These are phyloP conservation scores for Laguncularia racemosa DNA, from an alignment of 345 rosid genomes.

Conservation along the genomic window DNA sequence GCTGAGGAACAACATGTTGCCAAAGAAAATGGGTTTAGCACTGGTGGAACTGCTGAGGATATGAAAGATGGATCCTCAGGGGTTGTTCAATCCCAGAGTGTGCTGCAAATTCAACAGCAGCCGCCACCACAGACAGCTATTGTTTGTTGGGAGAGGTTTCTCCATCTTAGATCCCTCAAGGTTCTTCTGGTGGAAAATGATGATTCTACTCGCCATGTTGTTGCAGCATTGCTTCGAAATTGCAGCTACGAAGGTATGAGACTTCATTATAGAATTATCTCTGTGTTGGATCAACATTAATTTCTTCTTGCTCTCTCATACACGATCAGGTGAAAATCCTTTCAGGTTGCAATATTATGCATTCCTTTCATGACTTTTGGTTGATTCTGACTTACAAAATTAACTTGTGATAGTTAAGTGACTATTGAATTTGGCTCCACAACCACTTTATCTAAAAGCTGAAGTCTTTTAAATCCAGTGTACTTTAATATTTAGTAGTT, in stretches of 20 bases:
- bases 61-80: conserved; percentile 20
- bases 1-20: conserved; percentile 32
- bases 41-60: conserved; percentile 18
- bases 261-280: too few relatives aligned
- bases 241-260: conserved; percentile 71
- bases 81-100: conserved; percentile 18
- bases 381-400: too few relatives aligned
- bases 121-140: conserved; percentile 34
- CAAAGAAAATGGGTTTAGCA: conserved; percentile 40
- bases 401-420: too few relatives aligned
- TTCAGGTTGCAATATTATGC: too few relatives aligned
- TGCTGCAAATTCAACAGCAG: conserved; percentile 31
- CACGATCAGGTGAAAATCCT: too few relatives aligned
- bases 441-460: too few relatives aligned
- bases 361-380: too few relatives aligned
- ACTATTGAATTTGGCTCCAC: too few relatives aligned
- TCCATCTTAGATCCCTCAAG: conserved; percentile 54
- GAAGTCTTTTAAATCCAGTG: too few relatives aligned
- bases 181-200: conserved; percentile 84
- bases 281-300: too few relatives aligned
- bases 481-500: too few relatives aligned
- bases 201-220: conserved; percentile 69
- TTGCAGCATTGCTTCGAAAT: conserved; percentile 63
- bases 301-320: too few relatives aligned
- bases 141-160: conserved; percentile 73